A percentile compares a stretch with the other conserved stretches of the same genome.
phyloP scores from a whole-genome alignment of 1,284 basidiomycete genomes.

The Marasmius fiardii region DNA sequence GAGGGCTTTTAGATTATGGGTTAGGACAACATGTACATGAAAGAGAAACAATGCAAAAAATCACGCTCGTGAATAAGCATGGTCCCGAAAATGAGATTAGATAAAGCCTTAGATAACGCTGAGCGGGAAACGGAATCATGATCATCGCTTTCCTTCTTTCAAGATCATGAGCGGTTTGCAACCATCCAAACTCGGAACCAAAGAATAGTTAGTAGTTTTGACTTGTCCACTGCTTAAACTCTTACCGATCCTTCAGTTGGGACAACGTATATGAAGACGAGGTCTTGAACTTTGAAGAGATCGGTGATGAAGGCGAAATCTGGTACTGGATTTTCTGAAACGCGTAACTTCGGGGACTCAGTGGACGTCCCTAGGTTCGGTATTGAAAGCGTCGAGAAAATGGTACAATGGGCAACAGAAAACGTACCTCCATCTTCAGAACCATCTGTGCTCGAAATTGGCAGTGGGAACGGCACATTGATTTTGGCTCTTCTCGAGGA shows the following conservation, averaged over 20 bases:
- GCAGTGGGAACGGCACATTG: constrained; percentile 84
- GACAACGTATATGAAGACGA: constrained; percentile 71
- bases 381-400: constrained; percentile 75
- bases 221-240: background rate
- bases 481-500: constrained; percentile 71
- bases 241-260: constrained; percentile 47
- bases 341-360: background rate
- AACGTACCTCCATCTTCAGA: constrained; percentile 44
- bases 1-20: background rate
- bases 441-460: constrained; percentile 67
- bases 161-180: constrained; percentile 15
- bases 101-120: no score
- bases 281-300: constrained; percentile 73
- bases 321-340: constrained; percentile 48
- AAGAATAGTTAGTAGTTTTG: constrained; percentile 45
- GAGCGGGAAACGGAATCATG: no score
- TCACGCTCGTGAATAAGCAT: no score
- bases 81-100: no score
- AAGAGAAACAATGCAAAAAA: background rate
- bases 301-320: constrained; percentile 86
- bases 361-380: constrained; percentile 67
- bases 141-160: no score
- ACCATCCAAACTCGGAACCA: constrained; percentile 70
- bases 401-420: constrained; percentile 66
- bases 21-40: background rate